Evolutionary conservation across 2,329 filamentous ascomycete genomes (phyloP).

Genomic region (Alternaria arborescens): DNA sequence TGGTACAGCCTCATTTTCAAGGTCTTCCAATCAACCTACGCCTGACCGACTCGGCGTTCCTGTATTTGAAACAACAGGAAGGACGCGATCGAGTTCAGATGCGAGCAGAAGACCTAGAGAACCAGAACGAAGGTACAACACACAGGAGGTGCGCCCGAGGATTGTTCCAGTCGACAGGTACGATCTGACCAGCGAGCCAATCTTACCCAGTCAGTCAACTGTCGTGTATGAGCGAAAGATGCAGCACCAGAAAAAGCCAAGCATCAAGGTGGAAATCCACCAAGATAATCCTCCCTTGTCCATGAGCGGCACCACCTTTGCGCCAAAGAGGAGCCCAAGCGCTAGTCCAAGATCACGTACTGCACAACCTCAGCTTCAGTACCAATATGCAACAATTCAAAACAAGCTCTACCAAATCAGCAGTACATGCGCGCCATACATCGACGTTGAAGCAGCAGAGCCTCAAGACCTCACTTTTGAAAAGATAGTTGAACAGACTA

Average conservation of each 20-base stretch:
- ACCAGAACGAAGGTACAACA: slow-evolving; percentile 17
- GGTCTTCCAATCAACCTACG: slow-evolving; percentile 8
- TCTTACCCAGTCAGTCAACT: slow-evolving; percentile 13
- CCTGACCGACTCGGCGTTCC: slow-evolving; percentile 36
- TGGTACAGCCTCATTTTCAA: slow-evolving; percentile 1
- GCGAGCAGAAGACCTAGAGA: slow-evolving; percentile 12
- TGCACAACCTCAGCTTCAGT: slow-evolving; percentile 27
- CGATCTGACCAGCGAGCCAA: slow-evolving; percentile 18
- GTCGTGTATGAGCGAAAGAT: slow-evolving; percentile 7
- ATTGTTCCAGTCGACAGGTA: slow-evolving; percentile 13
- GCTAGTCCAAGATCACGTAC: slow-evolving; percentile 25
- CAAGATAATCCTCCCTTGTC: slow-evolving; percentile 22
- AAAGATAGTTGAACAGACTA: slow-evolving; percentile 32
- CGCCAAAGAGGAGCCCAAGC: slow-evolving; percentile 21
- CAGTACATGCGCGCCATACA: slow-evolving; percentile 24
- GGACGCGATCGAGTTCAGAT: slow-evolving; percentile 20
- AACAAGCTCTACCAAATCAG: slow-evolving; percentile 26
- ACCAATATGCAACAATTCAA: slow-evolving; percentile 31
- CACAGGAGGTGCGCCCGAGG: slow-evolving; percentile 27
- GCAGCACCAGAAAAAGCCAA: slow-evolving; percentile 23
- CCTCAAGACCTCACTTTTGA: slow-evolving; percentile 36
- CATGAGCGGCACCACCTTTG: neutral
- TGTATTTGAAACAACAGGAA: slow-evolving; percentile 22
- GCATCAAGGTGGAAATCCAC: slow-evolving; percentile 36
- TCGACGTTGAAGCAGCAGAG: slow-evolving; percentile 32